Percentiles rank a stretch among this genome's conserved stretches.
Evolutionary conservation across 371 early-diverging fungal genomes (phyloP).

Genomic region (Dinochytrium kinnereticum): DNA sequence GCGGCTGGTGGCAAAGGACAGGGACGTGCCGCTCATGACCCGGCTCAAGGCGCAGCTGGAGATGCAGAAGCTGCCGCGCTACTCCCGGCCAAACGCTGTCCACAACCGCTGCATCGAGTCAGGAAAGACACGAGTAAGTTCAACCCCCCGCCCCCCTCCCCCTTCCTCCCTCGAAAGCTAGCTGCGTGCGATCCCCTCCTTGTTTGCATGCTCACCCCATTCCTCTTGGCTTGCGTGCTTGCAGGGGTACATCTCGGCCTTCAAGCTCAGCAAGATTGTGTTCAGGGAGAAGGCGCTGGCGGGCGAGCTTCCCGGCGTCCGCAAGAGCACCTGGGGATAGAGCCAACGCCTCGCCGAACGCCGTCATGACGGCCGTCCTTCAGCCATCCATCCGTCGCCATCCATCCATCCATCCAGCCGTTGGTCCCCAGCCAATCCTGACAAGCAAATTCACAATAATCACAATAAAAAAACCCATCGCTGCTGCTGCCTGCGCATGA

Average conservation of each 20-base stretch:
- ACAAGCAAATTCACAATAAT: too few species aligned
- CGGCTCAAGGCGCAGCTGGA: conserved; percentile 48
- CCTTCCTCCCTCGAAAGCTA: too few species aligned
- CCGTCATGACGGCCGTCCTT: too few species aligned
- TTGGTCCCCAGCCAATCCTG: too few species aligned
- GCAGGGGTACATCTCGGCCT: conserved; percentile 44
- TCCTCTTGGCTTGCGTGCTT: neutral
- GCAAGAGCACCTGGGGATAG: conserved; percentile 44
- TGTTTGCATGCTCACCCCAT: too few species aligned
- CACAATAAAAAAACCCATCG: too few species aligned
- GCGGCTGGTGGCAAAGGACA: conserved; percentile 43
- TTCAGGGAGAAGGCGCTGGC: conserved; percentile 51
- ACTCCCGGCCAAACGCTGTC: conserved; percentile 42
- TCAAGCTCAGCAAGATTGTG: conserved; percentile 49
- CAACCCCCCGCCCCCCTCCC: too few species aligned
- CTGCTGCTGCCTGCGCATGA: too few species aligned
- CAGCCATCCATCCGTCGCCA: too few species aligned
- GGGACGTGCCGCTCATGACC: conserved; percentile 30
- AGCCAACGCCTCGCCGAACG: too few species aligned
- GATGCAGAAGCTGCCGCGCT: conserved; percentile 48
- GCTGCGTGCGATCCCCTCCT: too few species aligned
- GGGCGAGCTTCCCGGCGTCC: conserved; percentile 56
- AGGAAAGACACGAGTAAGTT: conserved; percentile 51
- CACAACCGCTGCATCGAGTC: conserved; percentile 47
- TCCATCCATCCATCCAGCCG: too few species aligned